phyloP scores from a whole-genome alignment of 2,329 filamentous ascomycete species.

The Neofusicoccum sp. region DNA sequence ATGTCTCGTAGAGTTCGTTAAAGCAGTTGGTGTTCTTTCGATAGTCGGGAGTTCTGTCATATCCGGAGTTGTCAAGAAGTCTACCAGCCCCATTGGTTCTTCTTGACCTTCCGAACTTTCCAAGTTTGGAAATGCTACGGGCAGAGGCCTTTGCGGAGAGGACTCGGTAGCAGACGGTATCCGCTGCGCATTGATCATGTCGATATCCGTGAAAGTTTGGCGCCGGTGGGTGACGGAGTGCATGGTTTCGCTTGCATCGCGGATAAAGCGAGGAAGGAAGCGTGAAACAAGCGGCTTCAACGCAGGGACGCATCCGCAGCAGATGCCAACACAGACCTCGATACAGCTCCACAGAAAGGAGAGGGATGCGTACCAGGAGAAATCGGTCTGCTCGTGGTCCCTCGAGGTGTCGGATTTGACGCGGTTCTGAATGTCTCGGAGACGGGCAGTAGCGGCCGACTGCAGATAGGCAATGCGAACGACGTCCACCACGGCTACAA shows the following conservation, averaged over 20 bases:
- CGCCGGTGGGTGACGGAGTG: conserved; percentile 27
- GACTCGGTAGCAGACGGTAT: conserved; percentile 2
- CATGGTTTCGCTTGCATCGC: conserved; percentile 38
- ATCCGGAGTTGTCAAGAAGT: conserved; percentile 54
- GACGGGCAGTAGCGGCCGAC: conserved; percentile 56
- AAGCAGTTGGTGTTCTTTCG: conserved; percentile 31
- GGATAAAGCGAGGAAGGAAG: conserved; percentile 57
- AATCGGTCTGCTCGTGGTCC: conserved; percentile 48
- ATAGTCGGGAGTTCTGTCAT: conserved; percentile 35
- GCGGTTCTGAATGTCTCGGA: conserved; percentile 41
- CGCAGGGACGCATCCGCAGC: conserved; percentile 88
- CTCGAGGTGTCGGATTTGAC: conserved; percentile 31
- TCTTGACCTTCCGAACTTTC: conserved; percentile 8
- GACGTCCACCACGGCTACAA: conserved; percentile 84
- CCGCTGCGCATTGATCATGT: conserved; percentile 14
- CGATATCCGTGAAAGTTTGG: conserved; percentile 24
- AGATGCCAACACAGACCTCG: conserved; percentile 86
- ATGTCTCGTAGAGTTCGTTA: conserved; percentile 39
- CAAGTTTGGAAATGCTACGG: conserved; percentile 19
- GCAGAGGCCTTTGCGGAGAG: background rate
- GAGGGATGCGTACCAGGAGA: conserved; percentile 71
- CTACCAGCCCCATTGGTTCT: conserved; percentile 47
- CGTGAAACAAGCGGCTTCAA: conserved; percentile 79
- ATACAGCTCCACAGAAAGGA: conserved; percentile 93
- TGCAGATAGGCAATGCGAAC: conserved; percentile 88